Conservation (phyloP, 23 red algal genomes). For the Gracilaria gracilis region DNA sequence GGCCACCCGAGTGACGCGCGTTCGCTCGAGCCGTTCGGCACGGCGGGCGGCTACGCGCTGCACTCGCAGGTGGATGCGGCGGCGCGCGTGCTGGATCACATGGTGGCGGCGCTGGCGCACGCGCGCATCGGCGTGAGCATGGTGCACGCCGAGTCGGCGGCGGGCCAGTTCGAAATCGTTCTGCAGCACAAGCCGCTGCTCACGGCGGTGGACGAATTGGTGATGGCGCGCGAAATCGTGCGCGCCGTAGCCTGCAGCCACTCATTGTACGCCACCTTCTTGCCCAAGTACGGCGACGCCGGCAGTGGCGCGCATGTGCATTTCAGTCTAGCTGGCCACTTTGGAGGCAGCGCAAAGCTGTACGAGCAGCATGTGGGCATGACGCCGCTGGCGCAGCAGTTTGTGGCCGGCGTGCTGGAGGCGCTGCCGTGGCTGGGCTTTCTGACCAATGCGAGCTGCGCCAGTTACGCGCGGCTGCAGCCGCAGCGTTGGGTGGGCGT, state of each 20-base stretch:
- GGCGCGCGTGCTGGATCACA: slow-evolving; percentile 28
- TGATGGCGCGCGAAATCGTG: slow-evolving; percentile 26
- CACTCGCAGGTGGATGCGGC: slow-evolving; percentile 18
- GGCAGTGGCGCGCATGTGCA: slow-evolving; percentile 61
- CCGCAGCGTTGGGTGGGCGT: slow-evolving; percentile 57
- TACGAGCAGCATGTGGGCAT: slow-evolving; percentile 21
- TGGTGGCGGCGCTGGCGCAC: slow-evolving; percentile 23
- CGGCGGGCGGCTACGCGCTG: slow-evolving; percentile 15
- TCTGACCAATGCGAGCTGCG: slow-evolving; percentile 36
- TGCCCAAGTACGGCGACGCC: slow-evolving; percentile 24
- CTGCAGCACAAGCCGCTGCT: slow-evolving; percentile 27
- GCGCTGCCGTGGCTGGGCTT: slow-evolving; percentile 49
- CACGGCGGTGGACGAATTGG: slow-evolving; percentile 33
- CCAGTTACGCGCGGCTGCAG: slow-evolving; percentile 36
- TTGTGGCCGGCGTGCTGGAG: slow-evolving; percentile 55
- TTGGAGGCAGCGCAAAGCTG: neutral
- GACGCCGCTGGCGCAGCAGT: slow-evolving; percentile 40
- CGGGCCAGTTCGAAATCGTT: slow-evolving; percentile 53
- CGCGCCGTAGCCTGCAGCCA: slow-evolving; percentile 21
- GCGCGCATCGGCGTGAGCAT: slow-evolving; percentile 22
- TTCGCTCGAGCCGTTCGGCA: slow-evolving; percentile 11
- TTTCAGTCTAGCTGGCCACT: slow-evolving; percentile 61
- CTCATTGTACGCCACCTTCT: slow-evolving; percentile 23
- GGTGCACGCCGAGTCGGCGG: slow-evolving; percentile 42
- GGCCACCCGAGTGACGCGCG: neutral